Evolutionary conservation across 1,284 basidiomycete genomes (phyloP).

Genomic region (Earliella scabrosa): DNA sequence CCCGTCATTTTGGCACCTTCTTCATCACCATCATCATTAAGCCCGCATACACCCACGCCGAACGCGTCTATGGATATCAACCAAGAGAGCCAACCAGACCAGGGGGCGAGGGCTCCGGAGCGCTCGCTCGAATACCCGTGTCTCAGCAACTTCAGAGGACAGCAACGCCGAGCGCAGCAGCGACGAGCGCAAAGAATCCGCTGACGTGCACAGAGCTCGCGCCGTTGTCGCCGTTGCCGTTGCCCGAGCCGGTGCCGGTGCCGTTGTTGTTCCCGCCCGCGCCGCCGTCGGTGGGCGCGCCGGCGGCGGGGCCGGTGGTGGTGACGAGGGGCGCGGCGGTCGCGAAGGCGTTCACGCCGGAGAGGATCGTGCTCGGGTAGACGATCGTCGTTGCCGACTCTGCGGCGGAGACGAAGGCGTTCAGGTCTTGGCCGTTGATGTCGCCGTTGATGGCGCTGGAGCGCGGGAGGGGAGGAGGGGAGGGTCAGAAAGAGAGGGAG

Average conservation of each 20-base stretch:
- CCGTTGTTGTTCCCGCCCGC: no score
- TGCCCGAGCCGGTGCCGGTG: conserved; percentile 11
- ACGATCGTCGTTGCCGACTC: conserved; percentile 33
- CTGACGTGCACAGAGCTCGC: conserved; percentile 10
- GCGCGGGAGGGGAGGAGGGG: background rate
- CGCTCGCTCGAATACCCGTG: background rate
- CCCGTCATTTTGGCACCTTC: background rate
- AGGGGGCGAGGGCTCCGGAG: background rate
- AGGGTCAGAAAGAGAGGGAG: background rate
- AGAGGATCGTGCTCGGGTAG: conserved; percentile 35
- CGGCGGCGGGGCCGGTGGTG: conserved; percentile 34
- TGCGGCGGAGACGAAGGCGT: conserved; percentile 44
- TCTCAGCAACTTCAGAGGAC: conserved; percentile 16
- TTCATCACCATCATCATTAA: background rate
- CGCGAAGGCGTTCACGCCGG: conserved; percentile 49
- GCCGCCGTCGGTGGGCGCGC: no score
- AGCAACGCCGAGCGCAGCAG: conserved; percentile 25
- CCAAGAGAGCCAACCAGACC: background rate
- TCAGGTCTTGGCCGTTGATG: conserved; percentile 50
- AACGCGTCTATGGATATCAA: no score
- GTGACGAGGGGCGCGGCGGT: conserved; percentile 44
- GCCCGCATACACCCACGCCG: no score
- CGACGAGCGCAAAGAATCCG: conserved; percentile 22
- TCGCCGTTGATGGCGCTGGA: conserved; percentile 59
- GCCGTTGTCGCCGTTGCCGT: background rate